Percentiles rank a stretch among this genome's conserved stretches.
Conservation (phyloP, 805 yeast genomes). For the Ogataea corticis region DNA sequence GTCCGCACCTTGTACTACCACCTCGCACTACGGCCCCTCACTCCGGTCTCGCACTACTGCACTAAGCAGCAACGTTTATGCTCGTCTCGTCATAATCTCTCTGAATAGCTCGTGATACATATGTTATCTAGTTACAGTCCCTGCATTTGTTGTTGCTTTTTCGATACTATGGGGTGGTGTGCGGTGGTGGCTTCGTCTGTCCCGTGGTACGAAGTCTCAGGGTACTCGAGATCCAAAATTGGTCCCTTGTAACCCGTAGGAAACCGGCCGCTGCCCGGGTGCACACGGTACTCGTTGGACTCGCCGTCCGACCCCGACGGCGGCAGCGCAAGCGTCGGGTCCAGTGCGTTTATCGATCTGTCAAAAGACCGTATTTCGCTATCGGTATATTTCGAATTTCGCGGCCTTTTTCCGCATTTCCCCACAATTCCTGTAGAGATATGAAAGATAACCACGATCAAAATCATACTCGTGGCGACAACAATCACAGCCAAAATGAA, state of each 20-base stretch:
- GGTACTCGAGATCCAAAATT: background rate
- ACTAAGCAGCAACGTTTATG: too few species aligned
- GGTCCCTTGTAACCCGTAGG: constrained; percentile 1
- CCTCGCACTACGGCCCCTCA: too few species aligned
- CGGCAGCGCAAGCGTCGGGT: constrained; percentile 9
- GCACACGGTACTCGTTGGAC: background rate
- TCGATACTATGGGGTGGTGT: too few species aligned
- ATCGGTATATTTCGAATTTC: constrained; percentile 9
- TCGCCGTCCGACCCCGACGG: background rate
- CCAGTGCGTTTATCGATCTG: constrained; percentile 7
- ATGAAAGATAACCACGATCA: constrained; percentile 11
- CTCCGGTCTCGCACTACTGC: too few species aligned
- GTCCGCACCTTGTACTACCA: too few species aligned
- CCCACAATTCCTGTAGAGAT: constrained; percentile 2
- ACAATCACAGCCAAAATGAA: constrained; percentile 1
- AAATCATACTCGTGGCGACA: constrained; percentile 9
- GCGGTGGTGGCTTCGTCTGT: too few species aligned
- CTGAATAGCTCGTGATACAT: too few species aligned
- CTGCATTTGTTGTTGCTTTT: too few species aligned
- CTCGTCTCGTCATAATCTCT: too few species aligned
- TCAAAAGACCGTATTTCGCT: constrained; percentile 12
- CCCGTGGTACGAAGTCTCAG: constrained; percentile 2
- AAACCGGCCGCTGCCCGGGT: background rate
- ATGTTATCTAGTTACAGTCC: too few species aligned
- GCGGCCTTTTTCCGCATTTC: background rate